Evolutionary conservation across 169 alveolate genomes (phyloP), one percentile per base, ranked within the genome.

Genomic region (Eimeria praecox): DNA sequence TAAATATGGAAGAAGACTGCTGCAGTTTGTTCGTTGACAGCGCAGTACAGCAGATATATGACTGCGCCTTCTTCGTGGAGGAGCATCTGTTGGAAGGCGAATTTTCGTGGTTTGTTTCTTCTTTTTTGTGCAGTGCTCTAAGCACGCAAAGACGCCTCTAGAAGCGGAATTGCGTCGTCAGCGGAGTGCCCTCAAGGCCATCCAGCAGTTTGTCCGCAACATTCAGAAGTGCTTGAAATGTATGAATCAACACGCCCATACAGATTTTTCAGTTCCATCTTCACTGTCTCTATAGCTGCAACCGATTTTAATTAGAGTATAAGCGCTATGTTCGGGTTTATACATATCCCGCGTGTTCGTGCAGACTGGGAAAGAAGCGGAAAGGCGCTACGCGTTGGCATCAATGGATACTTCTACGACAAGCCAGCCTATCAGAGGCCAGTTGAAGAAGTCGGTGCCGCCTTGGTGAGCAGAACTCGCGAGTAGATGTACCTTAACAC

Each of bases 331-430:
- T n/a, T n/a, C n/a, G n/a, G n/a, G n/a, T 59, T 22, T n/a, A 59
- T 16, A 20, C 69, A 59, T 18, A 59, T n/a, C 69, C n/a, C 20
- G 0, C n/a, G 5, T 22, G 5, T 38, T 18, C 38, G 59, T 78
- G 66, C 89, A 83, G 91, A 83, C 35, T 83, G 91, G 91, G 91
- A 83, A 14, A 83, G 30, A 42, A 83, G 91, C 49, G 77, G 77
- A 16, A 83, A 83, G 0, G 3, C 35, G 5, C 52, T 83, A 0
- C 75, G 77, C 3, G 52, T 12, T 52, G 77, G 77, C 52, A 52
- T 52, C 91, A 83, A 18, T 40, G 91, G 91, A 16, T 83, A 83
- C 75, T 83, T 83, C 49, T 83, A 83, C 77, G 91, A 83, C 54
- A 83, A 83, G 75, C 77, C 91, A 35, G 46, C 46, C 10, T 83